Evolutionary conservation across 75 land plant species (phyloP).

Genomic region (Cupressus sempervirens): DNA sequence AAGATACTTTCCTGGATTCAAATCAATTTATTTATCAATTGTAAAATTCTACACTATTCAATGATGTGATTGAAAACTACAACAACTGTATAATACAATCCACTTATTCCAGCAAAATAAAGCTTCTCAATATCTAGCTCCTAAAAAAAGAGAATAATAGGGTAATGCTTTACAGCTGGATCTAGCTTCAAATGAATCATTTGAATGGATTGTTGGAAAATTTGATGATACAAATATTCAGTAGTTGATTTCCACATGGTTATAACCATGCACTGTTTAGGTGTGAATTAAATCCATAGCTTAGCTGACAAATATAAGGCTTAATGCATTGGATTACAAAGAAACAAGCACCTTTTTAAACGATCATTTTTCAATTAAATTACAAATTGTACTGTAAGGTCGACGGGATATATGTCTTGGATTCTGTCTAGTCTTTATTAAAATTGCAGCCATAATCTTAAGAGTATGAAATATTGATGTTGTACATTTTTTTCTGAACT

Average conservation of each 20-base stretch:
- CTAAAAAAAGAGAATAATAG: background rate
- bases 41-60: too few relatives aligned
- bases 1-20: background rate
- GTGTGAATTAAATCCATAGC: too few relatives aligned
- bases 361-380: background rate
- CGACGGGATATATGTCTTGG: background rate
- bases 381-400: background rate
- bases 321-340: background rate
- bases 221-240: background rate
- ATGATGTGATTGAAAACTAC: background rate
- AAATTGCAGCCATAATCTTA: background rate
- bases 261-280: too few relatives aligned
- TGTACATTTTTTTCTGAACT: background rate
- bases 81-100: too few relatives aligned
- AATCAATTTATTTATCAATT: too few relatives aligned
- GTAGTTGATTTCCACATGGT: background rate
- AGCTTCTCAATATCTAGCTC: background rate
- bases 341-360: background rate
- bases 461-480: background rate
- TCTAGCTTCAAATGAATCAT: background rate
- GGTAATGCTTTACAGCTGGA: background rate
- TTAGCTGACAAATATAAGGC: background rate
- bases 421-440: background rate
- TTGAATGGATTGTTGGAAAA: background rate
- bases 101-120: background rate